Base-by-base conservation (phyloP, 352 stramenopile genomes). In the Phytophthora sansomeana region DNA sequence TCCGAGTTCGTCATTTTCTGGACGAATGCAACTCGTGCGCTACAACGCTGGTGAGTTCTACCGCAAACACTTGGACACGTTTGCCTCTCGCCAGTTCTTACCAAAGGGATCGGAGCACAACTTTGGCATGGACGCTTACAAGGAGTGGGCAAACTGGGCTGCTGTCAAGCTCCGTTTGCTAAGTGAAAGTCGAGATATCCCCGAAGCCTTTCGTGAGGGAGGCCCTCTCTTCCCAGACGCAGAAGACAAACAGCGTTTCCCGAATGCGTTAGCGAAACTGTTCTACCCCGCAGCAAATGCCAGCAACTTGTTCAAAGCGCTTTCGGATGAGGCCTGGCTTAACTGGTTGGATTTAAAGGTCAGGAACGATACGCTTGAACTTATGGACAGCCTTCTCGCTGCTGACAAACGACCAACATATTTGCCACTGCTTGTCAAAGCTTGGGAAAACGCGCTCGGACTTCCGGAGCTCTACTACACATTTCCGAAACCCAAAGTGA, bases 11-110 rank as follows among this genome's bases (percentile, higher is more conserved):
- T 78, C 80, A 6, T 92, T 83, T 72, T 80, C 58, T 4, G 87
- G 93, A 57, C 73, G 80, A 5, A 53, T 95, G 36, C 87, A 93
- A 55, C 72, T 93, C 17, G 84, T 95, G 6, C 83, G 83, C 0
- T 95, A 95, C 63, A 81, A 57, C 2, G 82, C 83, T 9, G 87
- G 87, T 4, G 81, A 95, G 55, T 95, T 93, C 51, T 95, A 93
- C 58, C 82, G 85, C 30, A 76, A 90, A 60, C 87, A 95, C 56
- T 69, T 91, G 26, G 87, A 95, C 61, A 92, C 83, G 26, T 93
- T 95, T 54, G 75, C 90, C 48, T 89, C 83, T 17, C 73, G 78
- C 1, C 63, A 92, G 9, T 88, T 92, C 36, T 38, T 92, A 28
- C 86, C 86, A 4, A 87, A 88, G 38, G 68, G 55, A 11, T 54